phyloP scores from a whole-genome alignment of 1,284 basidiomycete species.

The Mrakiaceae sp. region DNA sequence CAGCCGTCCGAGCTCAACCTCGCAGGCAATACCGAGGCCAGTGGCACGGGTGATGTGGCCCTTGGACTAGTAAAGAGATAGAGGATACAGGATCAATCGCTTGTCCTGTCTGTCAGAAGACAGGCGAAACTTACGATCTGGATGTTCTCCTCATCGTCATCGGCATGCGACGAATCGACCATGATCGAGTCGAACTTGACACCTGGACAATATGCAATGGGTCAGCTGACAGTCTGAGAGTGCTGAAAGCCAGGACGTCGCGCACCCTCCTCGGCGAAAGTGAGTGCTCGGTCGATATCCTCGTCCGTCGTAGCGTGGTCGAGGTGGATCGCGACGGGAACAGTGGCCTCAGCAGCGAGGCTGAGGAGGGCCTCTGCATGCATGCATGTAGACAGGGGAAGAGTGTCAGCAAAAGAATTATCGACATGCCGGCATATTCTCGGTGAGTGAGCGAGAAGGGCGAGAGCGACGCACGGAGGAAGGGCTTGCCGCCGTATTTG shows the following conservation, averaged over 20 bases:
- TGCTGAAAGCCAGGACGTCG: no score
- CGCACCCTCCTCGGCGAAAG: conserved; percentile 30
- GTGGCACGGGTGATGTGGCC: conserved; percentile 24
- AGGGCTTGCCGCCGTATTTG: conserved; percentile 13
- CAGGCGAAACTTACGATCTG: conserved; percentile 22
- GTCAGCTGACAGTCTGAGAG: no score
- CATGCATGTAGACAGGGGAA: conserved; percentile 20
- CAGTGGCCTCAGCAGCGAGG: conserved; percentile 36
- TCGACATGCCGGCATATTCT: conserved; percentile 1
- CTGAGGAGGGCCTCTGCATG: conserved; percentile 39
- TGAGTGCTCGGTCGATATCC: conserved; percentile 35
- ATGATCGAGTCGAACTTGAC: conserved; percentile 36
- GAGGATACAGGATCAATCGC: not conserved
- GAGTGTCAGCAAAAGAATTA: conserved; percentile 17
- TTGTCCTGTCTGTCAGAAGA: not conserved
- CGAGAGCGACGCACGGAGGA: conserved; percentile 1
- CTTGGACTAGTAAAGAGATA: conserved; percentile 12
- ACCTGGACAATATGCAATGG: no score
- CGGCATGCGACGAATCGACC: conserved; percentile 36
- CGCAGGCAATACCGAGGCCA: conserved; percentile 35
- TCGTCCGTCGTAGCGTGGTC: conserved; percentile 38
- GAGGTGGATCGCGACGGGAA: conserved; percentile 37
- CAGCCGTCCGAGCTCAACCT: conserved; percentile 39
- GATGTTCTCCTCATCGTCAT: conserved; percentile 36
- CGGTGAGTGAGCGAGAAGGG: not conserved